These are phyloP conservation scores for Symbiodinium natans DNA, from an alignment of 73 alveolate species.

Conservation along the genomic window DNA sequence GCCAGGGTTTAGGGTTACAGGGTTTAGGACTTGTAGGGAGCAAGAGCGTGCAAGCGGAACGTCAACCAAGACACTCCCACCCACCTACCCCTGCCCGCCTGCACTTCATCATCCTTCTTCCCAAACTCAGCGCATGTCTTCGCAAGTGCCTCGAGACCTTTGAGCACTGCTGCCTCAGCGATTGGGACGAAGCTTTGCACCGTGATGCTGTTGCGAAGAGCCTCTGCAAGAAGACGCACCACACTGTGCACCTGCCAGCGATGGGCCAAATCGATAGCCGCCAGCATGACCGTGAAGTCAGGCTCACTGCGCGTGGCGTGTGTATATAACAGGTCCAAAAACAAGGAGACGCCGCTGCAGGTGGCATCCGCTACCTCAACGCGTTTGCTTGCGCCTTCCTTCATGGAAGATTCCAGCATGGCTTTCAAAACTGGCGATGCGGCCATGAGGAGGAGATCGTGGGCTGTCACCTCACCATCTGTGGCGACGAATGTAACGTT, in stretches of 20 bases:
- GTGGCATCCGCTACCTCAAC: not conserved
- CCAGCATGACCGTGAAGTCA: not conserved
- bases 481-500: not conserved
- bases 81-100: too few relatives aligned
- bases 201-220: not conserved
- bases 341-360: not conserved
- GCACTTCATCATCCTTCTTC: not conserved
- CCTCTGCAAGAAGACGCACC: not conserved
- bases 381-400: not conserved
- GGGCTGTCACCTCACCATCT: not conserved
- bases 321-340: not conserved
- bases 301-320: not conserved
- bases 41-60: too few relatives aligned
- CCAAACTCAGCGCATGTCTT: not conserved
- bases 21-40: too few relatives aligned
- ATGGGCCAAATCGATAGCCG: not conserved
- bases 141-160: not conserved
- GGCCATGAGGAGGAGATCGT: not conserved
- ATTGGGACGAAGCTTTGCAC: not conserved
- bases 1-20: too few relatives aligned
- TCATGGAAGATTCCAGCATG: constrained; percentile 1
- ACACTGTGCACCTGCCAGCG: not conserved
- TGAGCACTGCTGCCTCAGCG: not conserved
- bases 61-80: too few relatives aligned
- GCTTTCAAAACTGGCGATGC: constrained; percentile 21